Base-by-base conservation (phyloP, 441 rosid species). In the Oxalis stricta region DNA sequence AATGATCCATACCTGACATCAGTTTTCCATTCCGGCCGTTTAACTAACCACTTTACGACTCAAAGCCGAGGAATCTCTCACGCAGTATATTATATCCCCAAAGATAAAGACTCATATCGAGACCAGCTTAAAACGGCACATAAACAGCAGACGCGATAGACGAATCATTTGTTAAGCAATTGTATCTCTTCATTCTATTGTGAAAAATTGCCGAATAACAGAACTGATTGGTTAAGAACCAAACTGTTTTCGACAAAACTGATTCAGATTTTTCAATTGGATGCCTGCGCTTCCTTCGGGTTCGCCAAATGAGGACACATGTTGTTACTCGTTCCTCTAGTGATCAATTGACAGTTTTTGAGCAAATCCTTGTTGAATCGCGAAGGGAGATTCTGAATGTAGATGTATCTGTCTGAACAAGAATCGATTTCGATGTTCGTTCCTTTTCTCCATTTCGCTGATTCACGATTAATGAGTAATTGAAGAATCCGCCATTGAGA, bases 1-100 rank as follows among this genome's bases (percentile, higher is more conserved):
- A 77, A 63, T 77, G 76, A 26, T 73, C 84, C 39, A 56, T 53
- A 5, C 84, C 84, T 42, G 33, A 14, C 65, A 69, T 71, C 81
- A 0, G 78, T 67, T 45, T 38, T 69, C 6, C 38, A 28, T 2
- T 53, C 49, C 2, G 73, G 58, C 81, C 78, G 73, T 14, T 16
- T 55, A n/a, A 63, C 53, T 17, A 71, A 49, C n/a, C n/a, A n/a
- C n/a, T n/a, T n/a, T n/a, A n/a, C n/a, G n/a, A 31, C 56, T 49
- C 23, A 22, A 5, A 23, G 48, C 71, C 0, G 55, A 20, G 5
- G 53, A 37, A 19, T 72, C 77, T 44, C 77, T 64, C 23, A 53
- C 58, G n/a, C 0, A 63, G 43, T 4, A 44, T 18, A 2, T 50
- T 59, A 38, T 38, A 53, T 3, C 66, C 66, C 77, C 77, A 72